phyloP scores from a whole-genome alignment of 192 early-diverging fungal species.

The Rhizophagus clarus region DNA sequence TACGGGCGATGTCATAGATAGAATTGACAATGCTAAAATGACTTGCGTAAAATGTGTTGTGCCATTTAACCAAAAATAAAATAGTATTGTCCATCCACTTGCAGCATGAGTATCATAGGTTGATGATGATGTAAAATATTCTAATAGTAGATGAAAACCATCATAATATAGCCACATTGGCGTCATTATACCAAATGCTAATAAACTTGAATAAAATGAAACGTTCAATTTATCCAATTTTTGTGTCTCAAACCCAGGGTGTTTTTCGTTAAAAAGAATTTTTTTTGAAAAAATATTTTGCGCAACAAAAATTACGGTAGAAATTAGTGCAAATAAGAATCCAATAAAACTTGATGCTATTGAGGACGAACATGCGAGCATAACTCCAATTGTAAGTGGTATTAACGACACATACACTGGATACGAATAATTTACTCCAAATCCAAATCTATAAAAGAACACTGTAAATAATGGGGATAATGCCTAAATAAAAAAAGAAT shows the following conservation, averaged over 20 bases:
- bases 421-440: constrained; percentile 64
- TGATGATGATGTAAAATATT: constrained; percentile 1
- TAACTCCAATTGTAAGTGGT: constrained; percentile 84
- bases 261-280: constrained; percentile 60
- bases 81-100: constrained; percentile 43
- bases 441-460: constrained; percentile 70
- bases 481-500: constrained; percentile 48
- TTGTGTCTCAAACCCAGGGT: constrained; percentile 29
- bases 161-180: constrained; percentile 84
- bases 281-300: constrained; percentile 90
- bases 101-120: neutral
- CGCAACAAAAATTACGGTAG: constrained; percentile 79
- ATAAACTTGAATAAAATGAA: constrained; percentile 77
- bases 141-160: constrained; percentile 45
- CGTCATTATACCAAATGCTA: constrained; percentile 75
- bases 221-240: constrained; percentile 89
- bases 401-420: constrained; percentile 78
- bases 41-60: constrained; percentile 80
- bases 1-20: constrained; percentile 77
- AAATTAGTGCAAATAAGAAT: constrained; percentile 71
- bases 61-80: constrained; percentile 77
- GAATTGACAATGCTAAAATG: constrained; percentile 77
- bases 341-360: constrained; percentile 72
- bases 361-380: constrained; percentile 81
- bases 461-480: constrained; percentile 89